These are phyloP conservation scores for Globisporangium barbulae DNA, from an alignment of 352 stramenopile genomes.

Conservation along the genomic window DNA sequence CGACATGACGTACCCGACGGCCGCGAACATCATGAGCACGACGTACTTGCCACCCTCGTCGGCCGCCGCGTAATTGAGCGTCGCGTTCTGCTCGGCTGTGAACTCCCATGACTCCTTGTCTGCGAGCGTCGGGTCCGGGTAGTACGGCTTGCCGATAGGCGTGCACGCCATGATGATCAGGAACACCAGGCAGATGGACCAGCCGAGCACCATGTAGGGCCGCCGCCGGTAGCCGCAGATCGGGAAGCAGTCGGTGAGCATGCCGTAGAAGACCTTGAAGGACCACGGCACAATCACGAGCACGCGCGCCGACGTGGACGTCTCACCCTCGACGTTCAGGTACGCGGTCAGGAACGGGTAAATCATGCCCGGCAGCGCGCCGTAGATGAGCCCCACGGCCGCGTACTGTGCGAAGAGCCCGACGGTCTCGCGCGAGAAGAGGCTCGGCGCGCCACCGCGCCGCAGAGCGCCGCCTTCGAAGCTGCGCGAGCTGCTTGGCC, in stretches of 20 bases:
- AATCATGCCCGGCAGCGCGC: constrained; percentile 36
- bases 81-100: constrained; percentile 22
- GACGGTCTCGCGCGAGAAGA: constrained; percentile 31
- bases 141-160: constrained; percentile 47
- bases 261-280: constrained; percentile 67
- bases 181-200: constrained; percentile 38
- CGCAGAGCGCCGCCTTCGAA: constrained; percentile 45
- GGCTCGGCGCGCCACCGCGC: constrained; percentile 27
- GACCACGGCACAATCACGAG: constrained; percentile 48
- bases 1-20: constrained; percentile 71
- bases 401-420: constrained; percentile 51
- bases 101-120: constrained; percentile 18
- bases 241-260: constrained; percentile 52
- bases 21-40: constrained; percentile 69
- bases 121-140: constrained; percentile 22
- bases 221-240: constrained; percentile 56
- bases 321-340: constrained; percentile 36
- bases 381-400: constrained; percentile 44
- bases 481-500: neutral
- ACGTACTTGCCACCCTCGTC: constrained; percentile 48
- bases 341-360: constrained; percentile 55
- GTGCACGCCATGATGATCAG: constrained; percentile 43
- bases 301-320: constrained; percentile 24
- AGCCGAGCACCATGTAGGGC: constrained; percentile 63
- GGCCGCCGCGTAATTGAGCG: constrained; percentile 32